phyloP scores from a whole-genome alignment of 805 yeast genomes.

The Candida ortonii region DNA sequence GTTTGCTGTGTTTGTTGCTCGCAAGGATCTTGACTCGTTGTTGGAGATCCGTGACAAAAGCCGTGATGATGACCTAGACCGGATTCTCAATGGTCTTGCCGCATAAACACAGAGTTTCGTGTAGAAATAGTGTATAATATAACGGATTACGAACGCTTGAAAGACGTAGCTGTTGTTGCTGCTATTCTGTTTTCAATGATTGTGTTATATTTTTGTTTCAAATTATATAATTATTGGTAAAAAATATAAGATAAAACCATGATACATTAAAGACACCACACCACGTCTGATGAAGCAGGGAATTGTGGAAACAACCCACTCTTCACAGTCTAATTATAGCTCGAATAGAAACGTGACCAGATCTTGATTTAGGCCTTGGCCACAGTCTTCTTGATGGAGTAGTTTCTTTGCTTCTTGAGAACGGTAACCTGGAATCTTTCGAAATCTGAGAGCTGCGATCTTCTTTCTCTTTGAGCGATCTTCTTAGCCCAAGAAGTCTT shows the following conservation, averaged over 20 bases:
- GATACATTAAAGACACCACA: slow-evolving; percentile 17
- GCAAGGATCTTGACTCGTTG: slow-evolving; percentile 19
- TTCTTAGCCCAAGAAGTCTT: slow-evolving; percentile 96
- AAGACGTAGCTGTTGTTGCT: no score
- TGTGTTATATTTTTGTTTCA: slow-evolving; percentile 19
- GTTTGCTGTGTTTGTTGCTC: slow-evolving; percentile 30
- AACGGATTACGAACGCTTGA: no score
- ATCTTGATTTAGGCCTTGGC: slow-evolving; percentile 95
- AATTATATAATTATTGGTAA: slow-evolving; percentile 17
- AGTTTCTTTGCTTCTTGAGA: slow-evolving; percentile 96
- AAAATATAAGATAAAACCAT: slow-evolving; percentile 12
- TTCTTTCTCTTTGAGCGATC: slow-evolving; percentile 91
- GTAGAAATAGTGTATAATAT: background rate
- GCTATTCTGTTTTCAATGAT: slow-evolving; percentile 7
- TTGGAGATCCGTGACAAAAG: slow-evolving; percentile 7
- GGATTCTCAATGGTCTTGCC: slow-evolving; percentile 17
- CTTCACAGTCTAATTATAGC: slow-evolving; percentile 14
- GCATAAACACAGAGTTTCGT: slow-evolving; percentile 5
- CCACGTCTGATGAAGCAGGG: no score
- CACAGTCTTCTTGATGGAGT: slow-evolving; percentile 90
- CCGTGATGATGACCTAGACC: slow-evolving; percentile 12
- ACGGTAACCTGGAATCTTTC: slow-evolving; percentile 99
- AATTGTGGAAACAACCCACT: no score
- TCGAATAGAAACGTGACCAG: slow-evolving; percentile 8
- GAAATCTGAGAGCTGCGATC: slow-evolving; percentile 91